Base-by-base conservation (phyloP, 371 early-diverging fungal genomes). In the Rhizopus stolonifer region DNA sequence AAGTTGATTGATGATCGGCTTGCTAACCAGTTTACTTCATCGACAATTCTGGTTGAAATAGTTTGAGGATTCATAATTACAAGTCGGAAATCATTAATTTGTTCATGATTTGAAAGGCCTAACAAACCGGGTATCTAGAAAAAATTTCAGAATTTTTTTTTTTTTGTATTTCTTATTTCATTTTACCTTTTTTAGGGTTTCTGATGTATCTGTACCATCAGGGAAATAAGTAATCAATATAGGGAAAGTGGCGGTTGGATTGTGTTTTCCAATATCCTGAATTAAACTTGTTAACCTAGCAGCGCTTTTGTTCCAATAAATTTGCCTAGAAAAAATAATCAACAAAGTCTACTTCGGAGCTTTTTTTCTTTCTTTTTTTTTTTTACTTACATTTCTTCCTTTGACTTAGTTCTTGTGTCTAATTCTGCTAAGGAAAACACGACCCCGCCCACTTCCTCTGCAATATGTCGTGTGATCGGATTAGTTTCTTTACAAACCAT, bases 31-130 rank as follows among this genome's bases (percentile, higher is more conserved):
- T 55, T 31, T 0, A 77, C 31, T 38, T 65, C 70, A 10, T 70
- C 64, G 2, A 23, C n/a, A 1, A 72, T 51, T 3, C 71, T 54
- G 2, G 36, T 49, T 5, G 47, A 4, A 10, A 70, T 53, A 0
- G 69, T 77, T 3, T 31, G 13, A 0, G 65, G 67, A 15, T 65
- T 56, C 77, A 77, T 77, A 8, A 70, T 42, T 18, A 72, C n/a
- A 1, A 77, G 39, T 18, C 65, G 64, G 26, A 64, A 72, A 31
- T 62, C 67, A 6, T 42, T 43, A 3, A 70, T 31, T 0, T 49
- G 44, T 2, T 17, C 15, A 25, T 59, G 55, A 1, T 33, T 21
- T 8, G 50, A 38, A 6, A 76, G 39, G 0, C 33, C 61, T 6
- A 72, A 46, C 8, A 49, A 22, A 6, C 17, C 8, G 2, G 72